Evolutionary conservation across 1,139 yeast species (phyloP), one percentile per base, ranked within the genome.

Genomic region (Magnusiomyces ingens): DNA sequence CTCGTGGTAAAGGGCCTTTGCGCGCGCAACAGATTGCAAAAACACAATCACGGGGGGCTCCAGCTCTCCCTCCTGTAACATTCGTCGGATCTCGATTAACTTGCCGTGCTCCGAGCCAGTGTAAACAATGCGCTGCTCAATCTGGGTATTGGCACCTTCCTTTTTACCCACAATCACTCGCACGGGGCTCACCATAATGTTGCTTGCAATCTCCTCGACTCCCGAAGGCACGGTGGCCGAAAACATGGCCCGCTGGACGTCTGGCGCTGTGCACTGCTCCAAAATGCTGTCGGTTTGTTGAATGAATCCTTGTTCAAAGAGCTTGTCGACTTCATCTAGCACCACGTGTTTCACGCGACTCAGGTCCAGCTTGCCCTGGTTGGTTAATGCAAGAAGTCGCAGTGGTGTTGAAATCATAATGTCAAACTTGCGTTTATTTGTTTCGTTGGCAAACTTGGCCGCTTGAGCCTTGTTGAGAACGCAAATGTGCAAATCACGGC

Each of bases 51-150:
- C 88, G 0, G 99, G 99, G 0, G 99, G 99, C 62, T 83, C 84
- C 64, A 93, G 83, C 60, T 87, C 91, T 32, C 96, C 94, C 48
- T 83, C 78, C 64, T 81, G 87, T 49, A 91, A 79, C 81, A 93
- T 77, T 66, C 90, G 96, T 61, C 98, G 79, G 41, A 94, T 83
- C 0, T 96, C 99, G 53, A 93, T 75, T 21, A 94, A 74, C 68
- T 94, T 94, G 19, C 99, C 99, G 64, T 88, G 91, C 71, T 94
- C 99, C 60, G 82, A 86, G 54, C 99, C 99, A 53, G 97, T 86
- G 65, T 81, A 94, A 0, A 85, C 79, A 51, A 94, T 73, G 64
- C 81, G 81, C 69, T 94, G 99, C 50, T 89, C 93, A 63, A 94
- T 89, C 50, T 82, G 80, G 21, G 77, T 72, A 58, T 89, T 84